Evolutionary conservation across 2,329 filamentous ascomycete genomes (phyloP), one percentile per base, ranked within the genome.

Genomic region (Cladosporium sp.): DNA sequence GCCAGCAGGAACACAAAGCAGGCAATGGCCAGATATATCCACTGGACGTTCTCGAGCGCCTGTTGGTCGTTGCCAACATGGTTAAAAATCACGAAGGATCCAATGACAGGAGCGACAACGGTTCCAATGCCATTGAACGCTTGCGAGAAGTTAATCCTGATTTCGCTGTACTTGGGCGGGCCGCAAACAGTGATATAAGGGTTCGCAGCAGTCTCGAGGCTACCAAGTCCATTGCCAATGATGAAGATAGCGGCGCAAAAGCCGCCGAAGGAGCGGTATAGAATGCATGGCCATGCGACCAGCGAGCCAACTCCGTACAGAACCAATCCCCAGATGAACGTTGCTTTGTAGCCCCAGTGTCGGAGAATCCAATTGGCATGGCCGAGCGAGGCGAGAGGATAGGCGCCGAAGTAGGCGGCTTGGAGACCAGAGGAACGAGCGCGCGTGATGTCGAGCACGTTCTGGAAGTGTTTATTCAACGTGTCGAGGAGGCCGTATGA

Each of bases 21-120:
- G 2, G 80, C 82, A 27, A 84, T 81, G 4, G 78, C 80, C 2
- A 85, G 72, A 58, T 85, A 85, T 1, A 80, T 77, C 79, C 80
- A 85, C 62, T 85, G 82, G 7, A 84, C 81, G 47, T 79, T 84
- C 56, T 72, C 68, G 47, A 85, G 64, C 3, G 75, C 73, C n/a
- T 74, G 64, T 8, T 66, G 67, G 43, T 71, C 73, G 29, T 77
- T 70, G 29, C 74, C 70, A 0, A 74, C 77, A 45, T 78, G 70
- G 37, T 76, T 75, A 64, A 85, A 85, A 68, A 85, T 83, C 43
- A 83, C 81, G 43, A 80, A 78, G 2, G 74, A 77, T 1, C 77
- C 81, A 7, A 85, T 68, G 1, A 84, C 74, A 0, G 81, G 82
- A 0, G 79, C 79, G 13, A 81, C 70, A 47, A 82, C 77, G 0